Percentiles rank a stretch among this genome's conserved stretches.
Conservation (phyloP, 306 rosid genomes). For the Cicer chorassanicum region DNA sequence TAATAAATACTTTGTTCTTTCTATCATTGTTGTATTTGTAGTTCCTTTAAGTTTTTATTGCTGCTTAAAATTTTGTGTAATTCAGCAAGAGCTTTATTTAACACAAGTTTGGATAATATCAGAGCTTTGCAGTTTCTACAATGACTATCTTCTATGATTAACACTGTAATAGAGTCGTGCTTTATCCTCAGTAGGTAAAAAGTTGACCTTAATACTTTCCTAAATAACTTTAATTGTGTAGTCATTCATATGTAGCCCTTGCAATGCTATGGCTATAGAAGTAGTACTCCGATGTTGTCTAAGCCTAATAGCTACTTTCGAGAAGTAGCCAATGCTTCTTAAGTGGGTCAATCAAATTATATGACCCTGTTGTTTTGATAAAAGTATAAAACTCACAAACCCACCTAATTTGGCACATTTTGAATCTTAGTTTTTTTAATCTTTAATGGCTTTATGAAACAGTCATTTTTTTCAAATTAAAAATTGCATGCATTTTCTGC, state of each 20-base stretch:
- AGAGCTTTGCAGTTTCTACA: constrained; percentile 8
- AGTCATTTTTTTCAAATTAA: neutral
- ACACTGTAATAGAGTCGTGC: neutral
- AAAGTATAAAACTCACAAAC: neutral
- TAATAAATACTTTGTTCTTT: neutral
- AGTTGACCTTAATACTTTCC: neutral
- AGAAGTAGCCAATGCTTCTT: neutral
- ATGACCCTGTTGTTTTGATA: neutral
- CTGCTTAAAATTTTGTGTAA: neutral
- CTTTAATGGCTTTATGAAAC: neutral
- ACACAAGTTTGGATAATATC: neutral
- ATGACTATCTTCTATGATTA: constrained; percentile 7
- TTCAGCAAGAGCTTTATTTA: neutral
- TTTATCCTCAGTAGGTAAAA: constrained; percentile 3
- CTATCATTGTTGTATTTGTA: neutral
- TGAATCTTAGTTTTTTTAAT: neutral
- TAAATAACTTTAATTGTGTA: neutral
- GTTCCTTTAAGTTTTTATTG: constrained; percentile 16
- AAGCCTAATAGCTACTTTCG: neutral
- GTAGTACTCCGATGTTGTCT: neutral
- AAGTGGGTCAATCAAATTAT: neutral
- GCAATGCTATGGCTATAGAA: neutral
- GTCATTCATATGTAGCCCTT: neutral
- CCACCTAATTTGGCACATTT: constrained; percentile 1
- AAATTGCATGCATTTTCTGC: neutral